phyloP scores from a whole-genome alignment of 495 filamentous ascomycete species.

The Letharia lupina region DNA sequence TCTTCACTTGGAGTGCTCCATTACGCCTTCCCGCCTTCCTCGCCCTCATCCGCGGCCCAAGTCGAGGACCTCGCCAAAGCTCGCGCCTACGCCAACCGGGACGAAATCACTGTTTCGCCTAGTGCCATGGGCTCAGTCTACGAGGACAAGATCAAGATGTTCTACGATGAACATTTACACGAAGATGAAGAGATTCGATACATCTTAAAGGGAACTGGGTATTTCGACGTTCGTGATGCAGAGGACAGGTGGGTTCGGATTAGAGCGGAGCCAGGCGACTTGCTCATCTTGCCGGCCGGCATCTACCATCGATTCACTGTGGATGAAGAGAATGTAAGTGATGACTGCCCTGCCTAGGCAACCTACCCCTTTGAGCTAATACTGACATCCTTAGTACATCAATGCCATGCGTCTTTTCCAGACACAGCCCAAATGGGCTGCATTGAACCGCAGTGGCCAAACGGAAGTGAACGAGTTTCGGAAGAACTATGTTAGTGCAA shows the following conservation, averaged over 20 bases:
- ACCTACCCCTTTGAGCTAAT: neutral
- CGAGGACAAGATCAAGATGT: slow-evolving; percentile 81
- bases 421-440: slow-evolving; percentile 95
- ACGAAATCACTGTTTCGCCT: slow-evolving; percentile 79
- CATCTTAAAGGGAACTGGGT: slow-evolving; percentile 76
- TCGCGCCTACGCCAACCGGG: slow-evolving; percentile 88
- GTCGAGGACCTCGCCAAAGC: slow-evolving; percentile 63
- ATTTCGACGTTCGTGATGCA: slow-evolving; percentile 70
- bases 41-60: slow-evolving; percentile 36
- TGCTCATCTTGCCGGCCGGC: slow-evolving; percentile 82
- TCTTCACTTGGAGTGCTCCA: slow-evolving; percentile 66
- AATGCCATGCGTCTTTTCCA: slow-evolving; percentile 94
- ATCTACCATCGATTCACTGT: slow-evolving; percentile 96
- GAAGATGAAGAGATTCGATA: slow-evolving; percentile 98
- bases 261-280: slow-evolving; percentile 53
- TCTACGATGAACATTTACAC: slow-evolving; percentile 91
- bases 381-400: slow-evolving; percentile 54
- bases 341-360: slow-evolving; percentile 8
- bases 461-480: slow-evolving; percentile 68
- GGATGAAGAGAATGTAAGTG: slow-evolving; percentile 73
- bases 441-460: slow-evolving; percentile 68
- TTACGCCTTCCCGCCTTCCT: slow-evolving; percentile 47
- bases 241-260: slow-evolving; percentile 82
- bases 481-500: slow-evolving; percentile 30
- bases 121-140: slow-evolving; percentile 66